A percentile compares a stretch with the other conserved stretches of the same genome.
Evolutionary conservation across 495 filamentous ascomycete species (phyloP).

Genomic region (Lasiosphaeria ovina): DNA sequence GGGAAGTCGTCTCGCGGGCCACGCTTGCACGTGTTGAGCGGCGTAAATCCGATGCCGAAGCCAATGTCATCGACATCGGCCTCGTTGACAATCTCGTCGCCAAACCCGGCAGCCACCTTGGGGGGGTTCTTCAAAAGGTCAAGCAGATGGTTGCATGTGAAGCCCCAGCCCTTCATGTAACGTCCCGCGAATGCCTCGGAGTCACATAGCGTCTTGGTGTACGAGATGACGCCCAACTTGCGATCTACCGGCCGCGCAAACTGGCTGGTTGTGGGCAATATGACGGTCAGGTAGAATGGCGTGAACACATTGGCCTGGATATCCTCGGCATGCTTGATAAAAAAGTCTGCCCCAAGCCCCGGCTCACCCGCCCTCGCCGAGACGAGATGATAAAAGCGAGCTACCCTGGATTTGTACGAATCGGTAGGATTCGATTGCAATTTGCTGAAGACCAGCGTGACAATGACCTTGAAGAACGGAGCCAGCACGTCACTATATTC

Average conservation of each 20-base stretch:
- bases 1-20: constrained; percentile 70
- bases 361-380: constrained; percentile 66
- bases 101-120: constrained; percentile 55
- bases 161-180: constrained; percentile 82
- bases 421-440: constrained; percentile 76
- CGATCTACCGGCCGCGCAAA: constrained; percentile 84
- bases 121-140: constrained; percentile 87
- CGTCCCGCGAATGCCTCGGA: constrained; percentile 73
- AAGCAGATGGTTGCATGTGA: constrained; percentile 80
- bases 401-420: constrained; percentile 74
- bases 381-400: constrained; percentile 88
- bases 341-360: constrained; percentile 86
- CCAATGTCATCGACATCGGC: constrained; percentile 90
- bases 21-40: constrained; percentile 81
- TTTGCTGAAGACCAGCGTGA: constrained; percentile 77
- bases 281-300: constrained; percentile 76
- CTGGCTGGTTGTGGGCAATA: constrained; percentile 84
- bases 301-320: constrained; percentile 80
- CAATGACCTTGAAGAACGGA: constrained; percentile 73
- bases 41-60: constrained; percentile 91
- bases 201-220: constrained; percentile 84
- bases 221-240: constrained; percentile 87
- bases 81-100: constrained; percentile 75
- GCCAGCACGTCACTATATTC: constrained; percentile 57
- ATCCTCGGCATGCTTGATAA: constrained; percentile 74